Evolutionary conservation across 2,329 filamentous ascomycete species (phyloP), one percentile per base, ranked within the genome.

Genomic region (Alternaria solani): DNA sequence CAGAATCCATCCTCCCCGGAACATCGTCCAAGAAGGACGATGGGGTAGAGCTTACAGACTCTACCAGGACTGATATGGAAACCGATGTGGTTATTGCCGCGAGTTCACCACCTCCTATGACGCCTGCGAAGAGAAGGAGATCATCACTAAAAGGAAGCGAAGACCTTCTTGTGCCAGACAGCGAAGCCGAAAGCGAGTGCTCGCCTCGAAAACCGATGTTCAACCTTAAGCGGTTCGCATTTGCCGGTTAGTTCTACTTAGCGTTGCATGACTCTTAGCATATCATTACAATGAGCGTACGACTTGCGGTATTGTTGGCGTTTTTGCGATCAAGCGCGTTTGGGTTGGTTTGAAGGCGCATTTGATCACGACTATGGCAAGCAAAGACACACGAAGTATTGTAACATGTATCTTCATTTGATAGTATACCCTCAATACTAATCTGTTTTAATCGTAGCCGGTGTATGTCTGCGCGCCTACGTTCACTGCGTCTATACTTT

Each of bases 141-240:
- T 67, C 67, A 14, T 64, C 68, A 2, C 48, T 76, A 7, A 78
- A 79, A 59, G 82, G 82, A 12, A 84, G 82, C 60, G 82, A 84
- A 62, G 82, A 84, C 51, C 58, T 83, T 18, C 66, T 84, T 14
- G 75, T 83, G 0, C 81, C 80, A 0, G 78, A 82, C 43, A 84
- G 82, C 65, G 79, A 80, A 36, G 76, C 69, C 16, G 78, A 79
- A 39, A 75, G 73, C 26, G 74, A 78, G 2, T 73, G 73, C 43
- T 76, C 78, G 7, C 73, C 71, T 18, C 69, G 70, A 41, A 77
- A 75, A 53, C 73, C 74, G 2, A 60, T 73, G 59, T 68, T 82
- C 20, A 76, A 78, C 63, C 71, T 82, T 28, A 72, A 74, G 51
- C 70, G 75, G 41, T 83, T 81, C 65, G 78, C 76, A 28, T 78